These are phyloP conservation scores for Bryum argenteum DNA, from an alignment of 225 moss, liverwort and hornwort genomes.

Conservation along the genomic window DNA sequence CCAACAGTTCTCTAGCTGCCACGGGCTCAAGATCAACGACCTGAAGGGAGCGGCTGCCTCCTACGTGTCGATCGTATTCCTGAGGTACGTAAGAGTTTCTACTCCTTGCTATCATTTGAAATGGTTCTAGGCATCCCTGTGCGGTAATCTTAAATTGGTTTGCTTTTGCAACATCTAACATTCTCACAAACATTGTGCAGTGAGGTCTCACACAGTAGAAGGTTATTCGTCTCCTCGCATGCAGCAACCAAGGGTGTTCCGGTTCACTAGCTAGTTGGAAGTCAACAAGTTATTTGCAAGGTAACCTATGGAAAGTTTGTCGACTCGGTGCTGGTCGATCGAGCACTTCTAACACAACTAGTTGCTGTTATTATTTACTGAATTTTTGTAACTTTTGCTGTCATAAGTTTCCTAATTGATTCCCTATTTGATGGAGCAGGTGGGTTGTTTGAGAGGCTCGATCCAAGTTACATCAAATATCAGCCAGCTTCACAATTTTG, in stretches of 20 bases:
- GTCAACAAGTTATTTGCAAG: neutral
- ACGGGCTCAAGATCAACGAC: conserved; percentile 27
- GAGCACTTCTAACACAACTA: neutral
- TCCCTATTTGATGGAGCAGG: too few species aligned
- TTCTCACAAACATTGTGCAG: neutral
- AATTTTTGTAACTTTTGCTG: too few species aligned
- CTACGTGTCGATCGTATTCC: conserved; percentile 8
- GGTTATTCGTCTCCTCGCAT: neutral
- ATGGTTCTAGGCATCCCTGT: neutral
- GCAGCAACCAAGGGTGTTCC: neutral
- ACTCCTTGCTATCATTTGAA: conserved; percentile 7
- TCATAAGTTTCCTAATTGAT: too few species aligned
- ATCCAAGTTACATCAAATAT: too few species aligned
- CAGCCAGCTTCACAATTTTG: too few species aligned
- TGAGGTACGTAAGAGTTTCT: conserved; percentile 20
- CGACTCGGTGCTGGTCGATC: neutral
- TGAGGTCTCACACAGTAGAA: neutral
- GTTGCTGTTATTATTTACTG: too few species aligned
- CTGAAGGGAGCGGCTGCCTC: conserved; percentile 26
- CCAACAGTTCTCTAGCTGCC: conserved; percentile 28
- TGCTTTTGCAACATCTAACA: neutral
- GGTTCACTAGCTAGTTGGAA: conserved; percentile 11
- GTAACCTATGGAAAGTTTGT: neutral
- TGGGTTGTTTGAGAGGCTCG: too few species aligned
- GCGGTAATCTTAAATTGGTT: neutral